A percentile compares a stretch with the other conserved stretches of the same genome.
These are phyloP conservation scores for Penicillium malachiteum DNA, from an alignment of 495 filamentous ascomycete species.

Conservation along the genomic window DNA sequence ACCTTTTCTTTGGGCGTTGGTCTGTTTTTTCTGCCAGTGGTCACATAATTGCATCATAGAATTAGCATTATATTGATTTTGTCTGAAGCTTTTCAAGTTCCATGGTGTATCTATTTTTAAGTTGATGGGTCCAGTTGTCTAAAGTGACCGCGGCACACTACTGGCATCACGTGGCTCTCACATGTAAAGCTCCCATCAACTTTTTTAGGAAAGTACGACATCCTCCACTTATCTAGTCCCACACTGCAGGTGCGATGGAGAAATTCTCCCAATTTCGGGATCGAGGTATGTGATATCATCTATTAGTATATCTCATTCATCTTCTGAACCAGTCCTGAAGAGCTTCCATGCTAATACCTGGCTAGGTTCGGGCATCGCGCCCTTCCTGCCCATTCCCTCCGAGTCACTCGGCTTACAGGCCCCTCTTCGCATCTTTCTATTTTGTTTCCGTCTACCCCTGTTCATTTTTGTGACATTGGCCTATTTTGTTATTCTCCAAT, in stretches of 20 bases:
- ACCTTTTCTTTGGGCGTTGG: background rate
- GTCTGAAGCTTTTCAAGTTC: too few species aligned
- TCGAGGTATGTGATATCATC: constrained; percentile 59
- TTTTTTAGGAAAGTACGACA: background rate
- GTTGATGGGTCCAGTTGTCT: too few species aligned
- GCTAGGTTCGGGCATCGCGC: constrained; percentile 90
- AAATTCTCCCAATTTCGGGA: constrained; percentile 97
- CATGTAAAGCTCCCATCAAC: constrained; percentile 13
- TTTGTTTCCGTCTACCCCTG: constrained; percentile 75
- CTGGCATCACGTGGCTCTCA: constrained; percentile 20
- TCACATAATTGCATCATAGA: too few species aligned
- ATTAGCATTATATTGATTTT: too few species aligned
- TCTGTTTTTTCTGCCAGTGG: background rate
- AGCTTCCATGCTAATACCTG: background rate
- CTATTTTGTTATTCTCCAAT: constrained; percentile 82
- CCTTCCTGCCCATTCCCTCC: constrained; percentile 79
- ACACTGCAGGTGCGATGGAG: constrained; percentile 63
- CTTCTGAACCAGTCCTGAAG: constrained; percentile 9
- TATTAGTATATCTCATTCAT: background rate
- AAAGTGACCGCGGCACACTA: constrained; percentile 1
- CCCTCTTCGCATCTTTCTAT: constrained; percentile 66
- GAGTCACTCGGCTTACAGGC: constrained; percentile 59
- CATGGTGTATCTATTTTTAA: too few species aligned
- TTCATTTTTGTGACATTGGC: constrained; percentile 63
- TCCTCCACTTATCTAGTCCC: background rate